Evolutionary conservation across 345 rosid genomes (phyloP), one percentile per base, ranked within the genome.

Genomic region (Aquilaria sinensis): DNA sequence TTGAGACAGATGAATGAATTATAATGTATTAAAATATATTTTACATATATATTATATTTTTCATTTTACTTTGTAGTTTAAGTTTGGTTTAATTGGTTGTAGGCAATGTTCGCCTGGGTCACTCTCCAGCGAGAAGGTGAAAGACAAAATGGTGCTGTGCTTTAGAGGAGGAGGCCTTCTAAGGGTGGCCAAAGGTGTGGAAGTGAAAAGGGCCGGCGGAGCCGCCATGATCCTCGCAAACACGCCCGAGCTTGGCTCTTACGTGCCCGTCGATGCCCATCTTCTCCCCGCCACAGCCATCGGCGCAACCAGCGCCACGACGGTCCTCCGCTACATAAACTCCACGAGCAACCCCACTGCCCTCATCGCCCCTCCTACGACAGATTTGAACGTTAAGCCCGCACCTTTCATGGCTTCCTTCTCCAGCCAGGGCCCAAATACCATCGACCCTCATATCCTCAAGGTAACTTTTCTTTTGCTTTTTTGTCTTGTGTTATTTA

Each of bases 131-230:
- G 69, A 69, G 12, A 81, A 79, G 72, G 90, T 79, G 31, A 79
- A 77, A 31, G 98, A 94, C n/a, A 93, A 90, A 76, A 79, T 90
- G 31, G 97, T 93, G 14, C 31, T 90, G 53, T 87, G 98, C 83
- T 37, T 72, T 47, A 81, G 92, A 75, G 94, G 94, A n/a, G 51
- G 13, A 7, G 92, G 88, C 51, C 8, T 37, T 37, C 43, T 65
- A 14, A 79, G 85, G 84, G 53, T 85, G 1, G 77, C 60, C 37
- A 86, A 87, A 69, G 92, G 97, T n/a, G 8, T 76, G 59, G 97
- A 88, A 66, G 97, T 85, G 58, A 84, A 80, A 78, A 78, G 89
- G 58, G 97, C 96, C 0, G 96, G 96, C 6, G 98, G 91, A 50
- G 87, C 31, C 7, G 98, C 94, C 56, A 74, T 80, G 56, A 75